Conservation (phyloP, 2,329 filamentous ascomycete genomes). For the Blastomyces gilchristii region DNA sequence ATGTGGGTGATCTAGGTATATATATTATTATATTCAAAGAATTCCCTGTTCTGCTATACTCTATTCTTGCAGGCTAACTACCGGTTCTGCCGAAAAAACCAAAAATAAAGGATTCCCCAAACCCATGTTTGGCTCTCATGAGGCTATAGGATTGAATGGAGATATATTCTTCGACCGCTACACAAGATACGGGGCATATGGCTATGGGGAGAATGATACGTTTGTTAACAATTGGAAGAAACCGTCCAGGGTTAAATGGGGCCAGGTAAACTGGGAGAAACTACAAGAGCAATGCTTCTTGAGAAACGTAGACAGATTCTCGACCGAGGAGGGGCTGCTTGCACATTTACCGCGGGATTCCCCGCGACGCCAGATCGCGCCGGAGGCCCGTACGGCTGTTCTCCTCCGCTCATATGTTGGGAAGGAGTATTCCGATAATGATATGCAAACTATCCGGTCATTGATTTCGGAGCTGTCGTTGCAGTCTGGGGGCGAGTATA, state of each 20-base stretch:
- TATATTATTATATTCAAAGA: background rate
- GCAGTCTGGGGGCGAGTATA: slow-evolving; percentile 75
- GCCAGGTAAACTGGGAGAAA: slow-evolving; percentile 57
- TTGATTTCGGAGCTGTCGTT: slow-evolving; percentile 74
- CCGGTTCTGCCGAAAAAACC: background rate
- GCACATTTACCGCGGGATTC: slow-evolving; percentile 11
- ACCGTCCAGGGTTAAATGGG: slow-evolving; percentile 40
- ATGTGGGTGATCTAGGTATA: background rate
- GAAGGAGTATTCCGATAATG: slow-evolving; percentile 67
- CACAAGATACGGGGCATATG: slow-evolving; percentile 54
- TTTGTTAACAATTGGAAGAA: slow-evolving; percentile 19
- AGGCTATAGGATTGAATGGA: slow-evolving; percentile 49
- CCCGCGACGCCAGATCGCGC: slow-evolving; percentile 15
- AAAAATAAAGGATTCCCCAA: slow-evolving; percentile 42
- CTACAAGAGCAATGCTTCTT: slow-evolving; percentile 57
- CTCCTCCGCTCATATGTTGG: slow-evolving; percentile 75
- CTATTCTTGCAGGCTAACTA: background rate
- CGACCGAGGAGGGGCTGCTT: slow-evolving; percentile 19
- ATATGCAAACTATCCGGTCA: slow-evolving; percentile 70
- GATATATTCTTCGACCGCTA: slow-evolving; percentile 59
- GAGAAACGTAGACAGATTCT: slow-evolving; percentile 57
- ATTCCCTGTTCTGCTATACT: slow-evolving; percentile 35
- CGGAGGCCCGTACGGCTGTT: slow-evolving; percentile 58
- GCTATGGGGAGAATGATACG: slow-evolving; percentile 25
- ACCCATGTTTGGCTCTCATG: slow-evolving; percentile 54